Evolutionary conservation across 164 flowering plant species (phyloP).

Genomic region (Sedum album): DNA sequence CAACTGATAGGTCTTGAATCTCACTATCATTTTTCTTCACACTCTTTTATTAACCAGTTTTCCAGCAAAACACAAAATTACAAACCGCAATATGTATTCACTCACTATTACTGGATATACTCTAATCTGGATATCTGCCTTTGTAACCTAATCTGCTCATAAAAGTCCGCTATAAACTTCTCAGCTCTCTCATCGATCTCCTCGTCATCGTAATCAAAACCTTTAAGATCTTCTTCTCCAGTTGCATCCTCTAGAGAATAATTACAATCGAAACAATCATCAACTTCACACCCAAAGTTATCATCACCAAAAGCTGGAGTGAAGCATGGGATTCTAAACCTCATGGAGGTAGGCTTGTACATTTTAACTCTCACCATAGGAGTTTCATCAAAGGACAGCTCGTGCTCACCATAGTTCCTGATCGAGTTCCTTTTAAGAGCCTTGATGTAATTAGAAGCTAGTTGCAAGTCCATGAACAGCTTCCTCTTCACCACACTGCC

Average conservation of each 20-base stretch:
- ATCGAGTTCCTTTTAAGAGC: slow-evolving; percentile 20
- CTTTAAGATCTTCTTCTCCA: slow-evolving; percentile 10
- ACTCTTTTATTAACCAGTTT: too few species aligned
- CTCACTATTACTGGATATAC: too few species aligned
- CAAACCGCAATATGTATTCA: too few species aligned
- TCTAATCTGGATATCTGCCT: slow-evolving; percentile 51
- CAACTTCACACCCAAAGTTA: slow-evolving; percentile 46
- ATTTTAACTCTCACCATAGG: slow-evolving; percentile 55
- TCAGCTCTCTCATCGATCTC: slow-evolving; percentile 62
- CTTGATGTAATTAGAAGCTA: slow-evolving; percentile 36
- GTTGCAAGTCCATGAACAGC: slow-evolving; percentile 34
- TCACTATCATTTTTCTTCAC: too few species aligned
- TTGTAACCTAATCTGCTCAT: slow-evolving; percentile 62
- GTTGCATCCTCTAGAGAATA: slow-evolving; percentile 5
- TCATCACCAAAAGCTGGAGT: slow-evolving; percentile 30
- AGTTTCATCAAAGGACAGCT: slow-evolving; percentile 77
- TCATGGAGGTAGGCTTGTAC: slow-evolving; percentile 48
- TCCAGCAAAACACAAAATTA: too few species aligned
- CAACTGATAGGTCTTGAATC: too few species aligned
- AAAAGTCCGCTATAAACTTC: too few species aligned
- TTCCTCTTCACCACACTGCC: slow-evolving; percentile 53
- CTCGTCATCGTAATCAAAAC: slow-evolving; percentile 5
- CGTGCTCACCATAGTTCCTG: slow-evolving; percentile 38
- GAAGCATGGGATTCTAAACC: slow-evolving; percentile 45
- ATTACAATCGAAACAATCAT: slow-evolving; percentile 6